A percentile compares a stretch with the other conserved stretches of the same genome.
These are phyloP conservation scores for Aquilaria agallochum DNA, from an alignment of 441 rosid genomes.

Conservation along the genomic window DNA sequence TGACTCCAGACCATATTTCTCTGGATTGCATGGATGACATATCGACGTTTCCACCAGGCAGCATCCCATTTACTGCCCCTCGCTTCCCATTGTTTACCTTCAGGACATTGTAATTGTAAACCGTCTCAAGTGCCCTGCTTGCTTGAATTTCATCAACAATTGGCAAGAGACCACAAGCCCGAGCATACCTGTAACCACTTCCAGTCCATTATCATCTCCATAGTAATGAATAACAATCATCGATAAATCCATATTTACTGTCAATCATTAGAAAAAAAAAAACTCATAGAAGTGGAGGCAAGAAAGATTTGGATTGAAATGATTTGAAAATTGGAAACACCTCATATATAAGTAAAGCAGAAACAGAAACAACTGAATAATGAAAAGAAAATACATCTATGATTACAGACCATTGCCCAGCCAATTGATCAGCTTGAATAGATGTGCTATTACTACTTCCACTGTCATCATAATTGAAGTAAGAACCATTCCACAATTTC, in stretches of 20 bases:
- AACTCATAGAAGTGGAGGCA: background rate
- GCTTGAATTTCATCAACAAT: constrained; percentile 70
- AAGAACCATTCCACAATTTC: constrained; percentile 89
- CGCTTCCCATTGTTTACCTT: constrained; percentile 75
- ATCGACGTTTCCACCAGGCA: constrained; percentile 79
- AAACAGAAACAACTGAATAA: background rate
- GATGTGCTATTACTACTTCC: constrained; percentile 60
- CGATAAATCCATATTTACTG: background rate
- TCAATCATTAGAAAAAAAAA: background rate
- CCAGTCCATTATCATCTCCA: background rate
- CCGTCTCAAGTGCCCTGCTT: constrained; percentile 56
- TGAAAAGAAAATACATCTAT: constrained; percentile 1
- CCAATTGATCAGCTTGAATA: constrained; percentile 95
- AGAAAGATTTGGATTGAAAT: constrained; percentile 8
- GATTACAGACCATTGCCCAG: constrained; percentile 76
- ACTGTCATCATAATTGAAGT: constrained; percentile 79
- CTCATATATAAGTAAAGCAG: constrained; percentile 1
- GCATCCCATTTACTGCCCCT: constrained; percentile 94
- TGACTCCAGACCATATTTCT: constrained; percentile 93
- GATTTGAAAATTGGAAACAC: constrained; percentile 1
- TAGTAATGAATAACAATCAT: background rate
- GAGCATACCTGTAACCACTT: constrained; percentile 56
- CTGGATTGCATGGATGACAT: constrained; percentile 77
- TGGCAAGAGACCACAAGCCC: constrained; percentile 79
- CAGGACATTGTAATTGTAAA: constrained; percentile 68